phyloP scores from a whole-genome alignment of 2,329 filamentous ascomycete genomes.

The Cladosporium sp. region DNA sequence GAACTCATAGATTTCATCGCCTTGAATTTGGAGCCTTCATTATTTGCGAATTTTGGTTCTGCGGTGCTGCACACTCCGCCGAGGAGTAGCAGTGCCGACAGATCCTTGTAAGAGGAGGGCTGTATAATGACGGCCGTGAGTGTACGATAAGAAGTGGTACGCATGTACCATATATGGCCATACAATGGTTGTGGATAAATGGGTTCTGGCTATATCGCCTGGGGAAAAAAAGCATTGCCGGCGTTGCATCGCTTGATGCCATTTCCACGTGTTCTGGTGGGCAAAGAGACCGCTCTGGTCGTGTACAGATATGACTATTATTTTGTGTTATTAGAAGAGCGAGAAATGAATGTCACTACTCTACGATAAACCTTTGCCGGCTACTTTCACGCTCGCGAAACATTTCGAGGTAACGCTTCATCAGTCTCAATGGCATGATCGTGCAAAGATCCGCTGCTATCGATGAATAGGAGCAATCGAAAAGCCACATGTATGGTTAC shows the following conservation, averaged over 20 bases:
- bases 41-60: neutral
- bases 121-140: neutral
- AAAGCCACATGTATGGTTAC: too few species aligned
- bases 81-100: too few species aligned
- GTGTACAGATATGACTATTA: constrained; percentile 17
- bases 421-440: neutral
- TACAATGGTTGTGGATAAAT: neutral
- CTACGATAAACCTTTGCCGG: neutral
- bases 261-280: neutral
- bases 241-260: constrained; percentile 12
- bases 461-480: neutral
- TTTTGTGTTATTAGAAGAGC: constrained; percentile 14
- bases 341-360: constrained; percentile 19
- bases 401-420: too few species aligned
- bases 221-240: constrained; percentile 11
- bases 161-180: constrained; percentile 4
- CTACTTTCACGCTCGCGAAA: too few species aligned
- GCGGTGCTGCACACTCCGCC: neutral
- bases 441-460: neutral
- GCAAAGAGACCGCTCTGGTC: constrained; percentile 3
- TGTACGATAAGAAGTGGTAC: constrained; percentile 5
- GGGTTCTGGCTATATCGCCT: constrained; percentile 5
- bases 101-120: neutral
- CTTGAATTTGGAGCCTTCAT: neutral
- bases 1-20: constrained; percentile 49